Evolutionary conservation across 2,329 filamentous ascomycete species (phyloP), one percentile per base, ranked within the genome.

Genomic region (Periconia sp.): DNA sequence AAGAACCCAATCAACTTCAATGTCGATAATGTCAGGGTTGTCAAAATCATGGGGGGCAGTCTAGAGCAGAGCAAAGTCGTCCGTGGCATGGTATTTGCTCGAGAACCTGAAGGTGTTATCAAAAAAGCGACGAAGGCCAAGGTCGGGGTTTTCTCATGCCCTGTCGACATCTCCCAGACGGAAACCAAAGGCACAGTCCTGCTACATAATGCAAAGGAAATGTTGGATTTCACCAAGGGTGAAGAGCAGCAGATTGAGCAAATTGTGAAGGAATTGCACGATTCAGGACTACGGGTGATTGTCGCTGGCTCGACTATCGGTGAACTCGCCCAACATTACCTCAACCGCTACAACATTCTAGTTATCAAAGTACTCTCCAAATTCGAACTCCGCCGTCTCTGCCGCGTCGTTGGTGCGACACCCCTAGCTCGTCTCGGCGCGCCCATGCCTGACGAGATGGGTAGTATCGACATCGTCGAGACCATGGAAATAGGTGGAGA

Each of bases 371-470:
- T 99, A 63, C 86, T 97, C 68, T 96, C 92, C 79, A 99, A 99
- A 78, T 99, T 97, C 70, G 94, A 99, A 79, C 86, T 99, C 56
- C 88, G 94, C 65, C 86, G 94, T 69, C 82, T 97, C 68, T 99
- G 95, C 83, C 89, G 94, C 58, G 94, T 99, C 20, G 93, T 97
- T 49, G 93, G 93, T 58, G 94, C 94, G 52, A 97, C 94, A 14
- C 94, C 94, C n/a, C 84, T 99, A 58, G 95, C 95, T 49, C 89
- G 94, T 66, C 82, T 99, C 45, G 94, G 94, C 60, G 94, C 95
- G 15, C 94, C 94, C 43, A 99, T 99, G 94, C 94, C 95, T n/a
- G 94, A 99, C 65, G 94, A 99, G 82, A 97, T 96, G 92, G 94
- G 94, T 61, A 89, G 79, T 66, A 86, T 99, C 59, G 94, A 99